A percentile compares a stretch with the other conserved stretches of the same genome.
Evolutionary conservation across 2,329 filamentous ascomycete genomes (phyloP).

Genomic region (Clarireedia monteithiana): DNA sequence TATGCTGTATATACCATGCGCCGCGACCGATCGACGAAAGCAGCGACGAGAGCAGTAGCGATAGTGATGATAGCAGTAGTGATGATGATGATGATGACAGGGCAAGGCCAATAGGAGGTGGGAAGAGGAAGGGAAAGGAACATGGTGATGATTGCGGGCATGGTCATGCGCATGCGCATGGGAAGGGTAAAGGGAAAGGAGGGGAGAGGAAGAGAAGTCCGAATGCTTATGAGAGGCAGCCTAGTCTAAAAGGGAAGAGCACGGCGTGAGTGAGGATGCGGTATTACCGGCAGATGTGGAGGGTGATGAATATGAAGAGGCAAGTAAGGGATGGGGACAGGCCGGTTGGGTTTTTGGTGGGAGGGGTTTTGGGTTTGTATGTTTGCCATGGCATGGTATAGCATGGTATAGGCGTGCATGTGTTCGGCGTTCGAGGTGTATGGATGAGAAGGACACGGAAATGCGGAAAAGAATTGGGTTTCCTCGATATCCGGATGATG

Average conservation of each 20-base stretch:
- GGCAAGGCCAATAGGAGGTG: conserved; percentile 33
- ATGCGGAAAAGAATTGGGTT: no score
- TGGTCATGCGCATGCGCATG: conserved; percentile 32
- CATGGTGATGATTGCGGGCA: conserved; percentile 36
- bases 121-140: conserved; percentile 31
- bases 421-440: no score
- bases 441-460: no score
- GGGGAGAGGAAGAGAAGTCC: conserved; percentile 53
- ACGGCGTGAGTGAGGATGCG: background rate
- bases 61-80: conserved; percentile 45
- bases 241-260: conserved; percentile 40
- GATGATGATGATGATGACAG: conserved; percentile 35
- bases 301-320: no score
- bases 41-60: conserved; percentile 55
- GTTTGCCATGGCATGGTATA: no score
- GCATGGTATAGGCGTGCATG: no score
- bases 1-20: conserved; percentile 98
- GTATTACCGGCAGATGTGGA: background rate
- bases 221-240: conserved; percentile 76
- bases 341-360: no score
- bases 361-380: no score
- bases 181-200: conserved; percentile 32
- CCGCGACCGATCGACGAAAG: conserved; percentile 77
- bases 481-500: no score
- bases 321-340: no score